Percentiles rank a stretch among this genome's conserved stretches.
Conservation (phyloP, 2,329 filamentous ascomycete genomes). For the Microcyclospora tardicrescens region DNA sequence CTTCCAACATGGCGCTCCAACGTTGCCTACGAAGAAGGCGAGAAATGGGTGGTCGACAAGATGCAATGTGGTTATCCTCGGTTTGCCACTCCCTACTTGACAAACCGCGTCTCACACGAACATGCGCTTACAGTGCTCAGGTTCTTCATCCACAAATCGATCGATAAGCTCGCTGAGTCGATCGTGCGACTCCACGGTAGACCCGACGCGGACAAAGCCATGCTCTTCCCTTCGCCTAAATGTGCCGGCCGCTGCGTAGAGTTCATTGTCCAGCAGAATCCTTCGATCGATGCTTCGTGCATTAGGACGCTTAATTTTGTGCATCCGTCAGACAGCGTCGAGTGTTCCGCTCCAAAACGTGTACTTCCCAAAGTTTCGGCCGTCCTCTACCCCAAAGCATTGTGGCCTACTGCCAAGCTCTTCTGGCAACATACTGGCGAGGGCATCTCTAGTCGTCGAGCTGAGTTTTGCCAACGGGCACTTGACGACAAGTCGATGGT, state of each 20-base stretch:
- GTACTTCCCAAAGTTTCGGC: slow-evolving; percentile 34
- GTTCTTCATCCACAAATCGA: slow-evolving; percentile 83
- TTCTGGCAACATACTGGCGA: slow-evolving; percentile 97
- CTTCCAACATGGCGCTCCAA: slow-evolving; percentile 87
- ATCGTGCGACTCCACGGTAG: slow-evolving; percentile 53
- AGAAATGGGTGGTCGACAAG: slow-evolving; percentile 69
- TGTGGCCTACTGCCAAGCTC: slow-evolving; percentile 66
- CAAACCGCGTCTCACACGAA: too few relatives aligned
- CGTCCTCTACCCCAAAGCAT: slow-evolving; percentile 56
- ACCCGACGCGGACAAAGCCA: slow-evolving; percentile 48
- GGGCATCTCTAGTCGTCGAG: slow-evolving; percentile 78
- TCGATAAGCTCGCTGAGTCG: slow-evolving; percentile 57
- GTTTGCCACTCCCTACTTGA: slow-evolving; percentile 28
- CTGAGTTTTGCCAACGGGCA: slow-evolving; percentile 73
- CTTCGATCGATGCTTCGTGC: slow-evolving; percentile 36
- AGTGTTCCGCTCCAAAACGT: slow-evolving; percentile 27
- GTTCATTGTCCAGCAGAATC: slow-evolving; percentile 54
- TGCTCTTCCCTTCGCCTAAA: slow-evolving; percentile 65
- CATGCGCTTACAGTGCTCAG: slow-evolving; percentile 30
- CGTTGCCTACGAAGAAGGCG: slow-evolving; percentile 84
- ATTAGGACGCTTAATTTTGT: slow-evolving; percentile 50
- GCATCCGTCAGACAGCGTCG: slow-evolving; percentile 42
- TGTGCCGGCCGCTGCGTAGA: slow-evolving; percentile 60
- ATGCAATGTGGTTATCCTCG: slow-evolving; percentile 88
- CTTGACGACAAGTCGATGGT: slow-evolving; percentile 57